Base-by-base conservation (phyloP, 2,329 filamentous ascomycete genomes). In the Calonectria crousiana region DNA sequence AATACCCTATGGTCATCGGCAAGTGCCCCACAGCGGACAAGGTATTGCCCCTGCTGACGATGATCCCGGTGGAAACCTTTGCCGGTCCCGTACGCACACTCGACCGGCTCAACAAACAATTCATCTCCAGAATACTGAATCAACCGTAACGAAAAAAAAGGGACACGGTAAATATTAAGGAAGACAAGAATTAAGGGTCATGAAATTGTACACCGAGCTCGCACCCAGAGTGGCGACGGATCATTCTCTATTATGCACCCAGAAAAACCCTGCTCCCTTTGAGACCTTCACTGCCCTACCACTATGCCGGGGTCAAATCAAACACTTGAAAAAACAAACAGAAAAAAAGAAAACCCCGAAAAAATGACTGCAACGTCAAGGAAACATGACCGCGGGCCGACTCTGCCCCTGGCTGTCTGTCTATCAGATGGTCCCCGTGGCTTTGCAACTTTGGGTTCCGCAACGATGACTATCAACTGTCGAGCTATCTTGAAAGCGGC, bases 201-300 rank as follows among this genome's bases (percentile, higher is more conserved):
- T 28, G 26, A 65, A 64, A 47, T 32, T 44, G 51, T 68, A 65
- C 71, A 78, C 64, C 60, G 72, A 65, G 65, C 67, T 68, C 72
- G 68, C 72, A 72, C 75, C 77, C 74, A 75, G 75, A 73, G 73
- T 74, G 74, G 76, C 75, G 71, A 81, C 79, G 72, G 62, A 72
- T 76, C 77, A 80, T 77, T 81, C 75, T 80, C 79, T 81, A 80
- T 80, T 81, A 81, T 81, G 79, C 79, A 81, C 78, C 79, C 74
- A 73, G 66, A 77, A 77, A 77, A 78, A 80, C 75, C 76, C 78
- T 77, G 64, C 77, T 78, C 77, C 68, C 66, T 76, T 73, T 76
- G 75, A 77, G 73, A 79, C 77, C 75, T 68, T 79, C 78, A 81
- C 79, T 80, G 75, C 79, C 76, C 78, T 77, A 77, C 77, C 76